phyloP scores from a whole-genome alignment of 805 yeast species.

The Zygosaccharomyces rouxii region DNA sequence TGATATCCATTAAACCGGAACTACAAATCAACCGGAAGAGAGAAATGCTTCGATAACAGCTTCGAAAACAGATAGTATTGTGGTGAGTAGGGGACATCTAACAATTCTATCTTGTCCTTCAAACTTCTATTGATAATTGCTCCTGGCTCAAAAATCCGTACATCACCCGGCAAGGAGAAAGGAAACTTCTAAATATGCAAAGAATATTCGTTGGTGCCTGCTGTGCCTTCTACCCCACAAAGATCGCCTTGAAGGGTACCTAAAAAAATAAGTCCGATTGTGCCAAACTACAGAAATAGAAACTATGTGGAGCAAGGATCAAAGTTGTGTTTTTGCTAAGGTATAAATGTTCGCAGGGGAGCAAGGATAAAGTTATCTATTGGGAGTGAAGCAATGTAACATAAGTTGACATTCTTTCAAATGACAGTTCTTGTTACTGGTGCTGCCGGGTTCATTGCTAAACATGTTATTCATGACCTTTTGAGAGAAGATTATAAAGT shows the following conservation, averaged over 20 bases:
- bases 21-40: too few relatives aligned
- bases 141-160: too few relatives aligned
- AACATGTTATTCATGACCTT: constrained; percentile 41
- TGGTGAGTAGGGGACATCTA: too few relatives aligned
- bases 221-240: background rate
- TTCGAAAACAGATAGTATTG: too few relatives aligned
- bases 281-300: background rate
- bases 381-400: background rate
- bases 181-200: background rate
- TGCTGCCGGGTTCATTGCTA: constrained; percentile 50
- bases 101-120: too few relatives aligned
- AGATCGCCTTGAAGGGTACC: background rate
- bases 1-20: too few relatives aligned
- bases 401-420: background rate
- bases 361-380: too few relatives aligned
- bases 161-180: background rate
- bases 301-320: background rate
- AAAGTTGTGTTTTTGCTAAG: too few relatives aligned
- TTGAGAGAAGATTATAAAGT: constrained; percentile 41
- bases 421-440: constrained; percentile 44
- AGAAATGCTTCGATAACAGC: too few relatives aligned
- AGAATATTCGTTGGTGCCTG: background rate
- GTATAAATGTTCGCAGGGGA: too few relatives aligned
- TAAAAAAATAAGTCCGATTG: background rate
- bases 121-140: too few relatives aligned